phyloP scores from a whole-genome alignment of 208 protist genomes.

The Trypanosoma boissoni region DNA sequence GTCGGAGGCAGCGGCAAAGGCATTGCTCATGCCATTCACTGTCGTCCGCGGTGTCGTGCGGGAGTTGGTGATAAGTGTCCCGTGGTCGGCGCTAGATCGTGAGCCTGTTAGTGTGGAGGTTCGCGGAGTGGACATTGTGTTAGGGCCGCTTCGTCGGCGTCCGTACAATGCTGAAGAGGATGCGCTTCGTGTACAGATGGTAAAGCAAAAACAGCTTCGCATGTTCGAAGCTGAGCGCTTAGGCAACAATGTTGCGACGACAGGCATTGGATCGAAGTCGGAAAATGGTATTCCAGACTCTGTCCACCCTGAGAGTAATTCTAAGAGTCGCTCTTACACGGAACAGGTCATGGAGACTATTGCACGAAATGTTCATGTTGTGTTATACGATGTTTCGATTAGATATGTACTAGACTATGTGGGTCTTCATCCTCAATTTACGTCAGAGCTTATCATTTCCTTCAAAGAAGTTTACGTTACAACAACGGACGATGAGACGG shows the following conservation, averaged over 20 bases:
- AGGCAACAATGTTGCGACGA: too few species aligned
- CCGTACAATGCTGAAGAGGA: slow-evolving; percentile 58
- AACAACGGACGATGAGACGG: slow-evolving; percentile 47
- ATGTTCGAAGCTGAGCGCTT: slow-evolving; percentile 54
- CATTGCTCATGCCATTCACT: slow-evolving; percentile 68
- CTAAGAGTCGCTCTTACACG: slow-evolving; percentile 23
- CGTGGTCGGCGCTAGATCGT: slow-evolving; percentile 69
- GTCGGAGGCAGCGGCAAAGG: slow-evolving; percentile 31
- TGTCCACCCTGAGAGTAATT: slow-evolving; percentile 1
- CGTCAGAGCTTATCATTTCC: slow-evolving; percentile 37
- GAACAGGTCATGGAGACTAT: slow-evolving; percentile 53
- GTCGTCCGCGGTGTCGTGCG: slow-evolving; percentile 67
- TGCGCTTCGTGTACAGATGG: slow-evolving; percentile 33
- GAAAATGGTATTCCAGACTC: too few species aligned
- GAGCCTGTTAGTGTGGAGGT: slow-evolving; percentile 64
- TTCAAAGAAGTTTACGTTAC: slow-evolving; percentile 41
- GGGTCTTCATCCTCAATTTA: slow-evolving; percentile 49
- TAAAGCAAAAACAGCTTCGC: slow-evolving; percentile 59
- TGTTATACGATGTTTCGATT: slow-evolving; percentile 42
- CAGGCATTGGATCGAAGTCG: too few species aligned
- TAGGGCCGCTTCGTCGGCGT: slow-evolving; percentile 57
- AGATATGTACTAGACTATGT: slow-evolving; percentile 68
- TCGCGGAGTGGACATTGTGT: slow-evolving; percentile 63
- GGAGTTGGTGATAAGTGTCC: slow-evolving; percentile 59
- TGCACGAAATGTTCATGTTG: slow-evolving; percentile 47